Base-by-base conservation (phyloP, 306 rosid species). In the Ochetophila trinervis region DNA sequence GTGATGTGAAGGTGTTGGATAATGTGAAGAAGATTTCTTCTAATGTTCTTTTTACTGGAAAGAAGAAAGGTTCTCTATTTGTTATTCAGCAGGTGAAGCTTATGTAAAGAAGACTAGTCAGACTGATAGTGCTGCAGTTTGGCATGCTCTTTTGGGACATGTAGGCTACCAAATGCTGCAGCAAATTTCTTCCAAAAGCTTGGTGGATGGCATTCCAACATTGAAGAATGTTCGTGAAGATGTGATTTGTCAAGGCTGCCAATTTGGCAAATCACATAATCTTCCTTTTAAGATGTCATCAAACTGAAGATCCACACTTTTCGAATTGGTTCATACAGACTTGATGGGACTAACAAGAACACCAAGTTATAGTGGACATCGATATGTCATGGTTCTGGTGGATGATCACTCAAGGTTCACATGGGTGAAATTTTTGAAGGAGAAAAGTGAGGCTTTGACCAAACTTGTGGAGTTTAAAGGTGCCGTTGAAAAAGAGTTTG, bases 321-420 rank as follows among this genome's bases (percentile, higher is more conserved):
- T 74, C 4, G 59, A 74, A 14, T 27, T 47, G 15, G 13, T 74
- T 4, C 58, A 67, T 45, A 11, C 60, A 15, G 60, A 67, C 18
- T 32, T 53, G 18, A 61, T 74, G 57, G 52, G 69, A 2, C 63
- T 69, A 42, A n/a, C n/a, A 67, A 20, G 9, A 47, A 62, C 53
- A 19, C 57, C 65, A 8, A 60, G 60, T 2, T n/a, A n/a, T 8
- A 40, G 6, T 10, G 52, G 35, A 2, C 8, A 3, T 21, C 11
- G 18, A 0, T 74, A 66, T 37, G 32, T 66, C 23, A 22, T 53
- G 52, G 1, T 59, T 0, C 5, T 76, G 5, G 49, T 59, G 18
- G 68, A 52, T 53, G 60, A 76, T 11, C 42, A 19, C 10, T 50
- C 2, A 63, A 75, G 2, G 30, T 12, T n/a, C n/a, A n/a, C n/a